Base-by-base conservation (phyloP, 352 stramenopile genomes). In the Phytophthora multivora region DNA sequence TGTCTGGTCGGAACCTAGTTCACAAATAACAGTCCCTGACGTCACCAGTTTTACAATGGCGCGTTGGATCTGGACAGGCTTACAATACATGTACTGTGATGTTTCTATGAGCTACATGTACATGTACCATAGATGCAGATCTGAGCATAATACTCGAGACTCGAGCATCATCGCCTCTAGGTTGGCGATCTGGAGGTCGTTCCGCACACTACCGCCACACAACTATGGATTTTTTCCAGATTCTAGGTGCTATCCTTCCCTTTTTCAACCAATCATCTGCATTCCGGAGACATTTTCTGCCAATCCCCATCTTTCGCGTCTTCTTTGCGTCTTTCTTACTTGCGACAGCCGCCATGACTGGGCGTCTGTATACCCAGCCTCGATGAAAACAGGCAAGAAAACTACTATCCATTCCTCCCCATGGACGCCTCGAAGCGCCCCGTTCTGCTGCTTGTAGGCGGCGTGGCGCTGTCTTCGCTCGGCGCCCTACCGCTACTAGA, bases 401-500 rank as follows among this genome's bases (percentile, higher is more conserved):
- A 28, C 42, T 63, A 63, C 25, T 26, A 43, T 50, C 40, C 16
- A 54, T 62, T 67, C 21, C 33, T 45, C 23, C 28, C 40, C 25
- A 67, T 67, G 59, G 59, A 57, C 43, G 51, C 43, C 12, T 10
- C 23, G 2, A 61, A 52, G 59, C 51, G 51, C 8, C 59, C 59
- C 19, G 42, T 30, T 33, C 38, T 59, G 30, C 41, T 64, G 51
- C 54, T 73, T 8, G 28, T 59, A 19, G 53, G 59, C 31, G 66
- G 71, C 46, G 57, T 66, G 5, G 51, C 69, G 33, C 38, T 81
- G 10, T 48, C 39, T 2, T 63, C 62, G 11, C 63, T 70, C 3
- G 73, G 63, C 4, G 50, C 74, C 9, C 56, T 83, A 3, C 70
- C 73, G 30, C 57, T 73, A 12, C 45, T 74, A 11, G 73, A 83